These are phyloP conservation scores for Gaeumannomyces sp. DNA, from an alignment of 2,329 filamentous ascomycete genomes.

Conservation along the genomic window DNA sequence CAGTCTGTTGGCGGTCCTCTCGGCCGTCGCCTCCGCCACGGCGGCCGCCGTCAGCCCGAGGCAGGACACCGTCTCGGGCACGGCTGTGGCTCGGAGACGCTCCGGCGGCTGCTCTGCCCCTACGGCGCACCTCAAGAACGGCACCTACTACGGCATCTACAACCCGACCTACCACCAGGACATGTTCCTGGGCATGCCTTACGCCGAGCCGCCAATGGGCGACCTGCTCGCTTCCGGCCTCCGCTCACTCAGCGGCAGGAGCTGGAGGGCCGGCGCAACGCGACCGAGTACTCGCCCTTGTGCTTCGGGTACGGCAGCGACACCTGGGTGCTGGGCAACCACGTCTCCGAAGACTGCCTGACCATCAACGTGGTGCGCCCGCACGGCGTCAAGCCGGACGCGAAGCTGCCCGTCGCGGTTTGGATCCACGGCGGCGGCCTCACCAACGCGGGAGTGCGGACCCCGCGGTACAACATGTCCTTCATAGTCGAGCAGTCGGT, in stretches of 20 bases:
- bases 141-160: conserved; percentile 29
- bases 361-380: conserved; percentile 57
- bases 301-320: conserved; percentile 44
- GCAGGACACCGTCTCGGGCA: too few relatives aligned
- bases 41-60: too few relatives aligned
- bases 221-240: conserved; percentile 31
- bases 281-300: conserved; percentile 37
- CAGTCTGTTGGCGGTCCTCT: too few relatives aligned
- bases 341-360: conserved; percentile 49
- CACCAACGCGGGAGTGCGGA: conserved; percentile 30
- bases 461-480: conserved; percentile 51
- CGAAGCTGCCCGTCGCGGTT: conserved; percentile 42
- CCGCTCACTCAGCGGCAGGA: conserved; percentile 26
- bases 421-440: conserved; percentile 48
- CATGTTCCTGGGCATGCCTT: conserved; percentile 50
- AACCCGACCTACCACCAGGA: conserved; percentile 36
- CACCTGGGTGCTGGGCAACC: conserved; percentile 14
- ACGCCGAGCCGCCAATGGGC: conserved; percentile 34
- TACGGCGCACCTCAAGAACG: conserved; percentile 21
- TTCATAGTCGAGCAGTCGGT: conserved; percentile 45
- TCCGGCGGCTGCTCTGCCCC: conserved; percentile 7
- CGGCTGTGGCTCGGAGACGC: too few relatives aligned
- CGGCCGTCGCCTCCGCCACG: too few relatives aligned
- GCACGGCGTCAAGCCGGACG: conserved; percentile 31
- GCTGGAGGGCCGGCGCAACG: conserved; percentile 34